Conservation (phyloP, 768 basidiomycete species). For the Lactarius quietus region DNA sequence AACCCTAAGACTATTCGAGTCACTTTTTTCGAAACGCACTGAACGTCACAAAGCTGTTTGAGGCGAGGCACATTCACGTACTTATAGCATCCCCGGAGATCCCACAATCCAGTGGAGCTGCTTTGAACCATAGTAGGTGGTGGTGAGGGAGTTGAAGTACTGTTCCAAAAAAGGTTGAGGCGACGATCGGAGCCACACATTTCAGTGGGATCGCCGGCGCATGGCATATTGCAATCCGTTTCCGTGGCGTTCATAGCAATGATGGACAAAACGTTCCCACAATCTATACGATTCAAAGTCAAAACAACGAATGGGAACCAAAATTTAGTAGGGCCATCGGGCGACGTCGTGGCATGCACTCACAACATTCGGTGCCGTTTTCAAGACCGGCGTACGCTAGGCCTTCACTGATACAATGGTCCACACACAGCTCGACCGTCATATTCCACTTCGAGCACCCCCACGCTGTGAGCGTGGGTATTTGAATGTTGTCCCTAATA, state of each 20-base stretch:
- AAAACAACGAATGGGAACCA: neutral
- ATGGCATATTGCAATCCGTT: neutral
- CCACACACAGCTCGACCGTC: neutral
- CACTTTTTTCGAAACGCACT: neutral
- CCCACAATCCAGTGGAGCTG: neutral
- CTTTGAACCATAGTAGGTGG: neutral
- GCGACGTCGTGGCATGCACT: neutral
- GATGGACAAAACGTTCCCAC: neutral
- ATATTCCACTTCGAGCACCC: accelerated
- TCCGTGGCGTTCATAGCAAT: neutral
- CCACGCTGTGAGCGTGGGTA: neutral
- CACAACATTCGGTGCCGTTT: neutral
- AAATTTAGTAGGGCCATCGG: neutral
- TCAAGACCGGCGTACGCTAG: neutral
- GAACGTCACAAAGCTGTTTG: neutral
- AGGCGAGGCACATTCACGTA: neutral
- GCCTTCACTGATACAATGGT: neutral
- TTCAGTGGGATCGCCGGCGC: neutral
- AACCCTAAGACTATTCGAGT: too few species aligned
- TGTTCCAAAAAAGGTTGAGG: neutral
- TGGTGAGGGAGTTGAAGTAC: neutral
- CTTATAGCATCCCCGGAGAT: neutral
- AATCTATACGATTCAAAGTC: neutral
- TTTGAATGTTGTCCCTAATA: neutral
- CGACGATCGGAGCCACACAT: neutral